Evolutionary conservation across 352 stramenopile genomes (phyloP).

Genomic region (Bremia lactucae): DNA sequence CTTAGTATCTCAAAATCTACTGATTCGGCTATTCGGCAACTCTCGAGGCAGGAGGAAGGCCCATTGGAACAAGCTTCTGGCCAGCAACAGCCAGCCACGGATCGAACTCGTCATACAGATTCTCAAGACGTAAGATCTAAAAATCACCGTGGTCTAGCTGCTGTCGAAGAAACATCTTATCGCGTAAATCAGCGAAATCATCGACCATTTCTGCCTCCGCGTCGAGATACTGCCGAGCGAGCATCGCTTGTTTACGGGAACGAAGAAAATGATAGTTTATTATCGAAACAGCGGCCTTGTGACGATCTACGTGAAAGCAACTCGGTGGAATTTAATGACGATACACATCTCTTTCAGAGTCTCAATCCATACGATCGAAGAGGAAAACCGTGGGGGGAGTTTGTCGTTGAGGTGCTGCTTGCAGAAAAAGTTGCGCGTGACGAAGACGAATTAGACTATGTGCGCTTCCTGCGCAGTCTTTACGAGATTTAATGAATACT

Average conservation of each 20-base stretch:
- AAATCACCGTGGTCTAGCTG: background rate
- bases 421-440: slow-evolving; percentile 18
- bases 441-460: slow-evolving; percentile 24
- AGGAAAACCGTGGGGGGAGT: slow-evolving; percentile 16
- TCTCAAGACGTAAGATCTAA: background rate
- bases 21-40: background rate
- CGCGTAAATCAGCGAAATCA: background rate
- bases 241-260: background rate
- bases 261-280: background rate
- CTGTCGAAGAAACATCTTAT: background rate
- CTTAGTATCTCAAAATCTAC: background rate
- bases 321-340: background rate
- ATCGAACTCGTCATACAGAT: slow-evolving; percentile 1
- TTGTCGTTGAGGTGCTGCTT: slow-evolving; percentile 18
- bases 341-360: background rate
- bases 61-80: background rate
- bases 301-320: too few relatives aligned
- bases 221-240: slow-evolving; percentile 2
- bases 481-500: slow-evolving; percentile 19
- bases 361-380: slow-evolving; percentile 10
- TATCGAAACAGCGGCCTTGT: too few relatives aligned
- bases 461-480: slow-evolving; percentile 17
- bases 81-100: background rate
- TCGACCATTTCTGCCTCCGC: background rate
- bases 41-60: slow-evolving; percentile 10